Evolutionary conservation across 1,139 yeast genomes (phyloP).

Genomic region (Blastobotrys niveus): DNA sequence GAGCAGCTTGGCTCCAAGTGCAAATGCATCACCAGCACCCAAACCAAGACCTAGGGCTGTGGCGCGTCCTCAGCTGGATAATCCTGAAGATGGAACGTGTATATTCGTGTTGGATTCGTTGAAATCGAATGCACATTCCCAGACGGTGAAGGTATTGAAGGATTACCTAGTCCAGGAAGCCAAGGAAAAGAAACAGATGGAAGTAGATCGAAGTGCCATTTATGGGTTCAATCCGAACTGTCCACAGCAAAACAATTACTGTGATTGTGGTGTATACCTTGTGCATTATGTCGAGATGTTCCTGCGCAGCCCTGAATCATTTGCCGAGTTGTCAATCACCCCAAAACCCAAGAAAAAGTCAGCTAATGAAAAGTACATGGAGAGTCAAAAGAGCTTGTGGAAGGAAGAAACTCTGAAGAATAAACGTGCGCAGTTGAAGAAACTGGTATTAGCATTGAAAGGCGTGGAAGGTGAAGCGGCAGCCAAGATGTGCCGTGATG

Average conservation of each 20-base stretch:
- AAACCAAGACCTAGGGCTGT: neutral
- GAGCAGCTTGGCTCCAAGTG: neutral
- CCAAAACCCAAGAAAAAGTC: neutral
- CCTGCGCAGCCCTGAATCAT: slow-evolving; percentile 45
- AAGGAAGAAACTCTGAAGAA: slow-evolving; percentile 9
- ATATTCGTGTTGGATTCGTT: slow-evolving; percentile 78
- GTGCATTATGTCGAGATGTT: slow-evolving; percentile 71
- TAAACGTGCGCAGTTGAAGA: slow-evolving; percentile 9
- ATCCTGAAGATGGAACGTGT: slow-evolving; percentile 35
- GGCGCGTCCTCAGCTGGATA: neutral
- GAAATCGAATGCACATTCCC: slow-evolving; percentile 38
- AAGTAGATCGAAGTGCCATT: slow-evolving; percentile 42
- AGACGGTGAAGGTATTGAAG: slow-evolving; percentile 42
- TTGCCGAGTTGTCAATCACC: slow-evolving; percentile 48
- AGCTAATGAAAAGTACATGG: slow-evolving; percentile 10
- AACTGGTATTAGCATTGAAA: slow-evolving; percentile 2
- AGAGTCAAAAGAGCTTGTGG: slow-evolving; percentile 21
- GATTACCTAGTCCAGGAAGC: slow-evolving; percentile 68
- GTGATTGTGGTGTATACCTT: slow-evolving; percentile 94
- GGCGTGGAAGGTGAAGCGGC: neutral
- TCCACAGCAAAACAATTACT: slow-evolving; percentile 81
- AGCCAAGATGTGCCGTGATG: neutral
- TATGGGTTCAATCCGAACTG: slow-evolving; percentile 49
- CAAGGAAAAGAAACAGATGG: slow-evolving; percentile 51
- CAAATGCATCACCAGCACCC: neutral